These are phyloP conservation scores for Phialophora macrospora DNA, from an alignment of 2,329 filamentous ascomycete species.

Conservation along the genomic window DNA sequence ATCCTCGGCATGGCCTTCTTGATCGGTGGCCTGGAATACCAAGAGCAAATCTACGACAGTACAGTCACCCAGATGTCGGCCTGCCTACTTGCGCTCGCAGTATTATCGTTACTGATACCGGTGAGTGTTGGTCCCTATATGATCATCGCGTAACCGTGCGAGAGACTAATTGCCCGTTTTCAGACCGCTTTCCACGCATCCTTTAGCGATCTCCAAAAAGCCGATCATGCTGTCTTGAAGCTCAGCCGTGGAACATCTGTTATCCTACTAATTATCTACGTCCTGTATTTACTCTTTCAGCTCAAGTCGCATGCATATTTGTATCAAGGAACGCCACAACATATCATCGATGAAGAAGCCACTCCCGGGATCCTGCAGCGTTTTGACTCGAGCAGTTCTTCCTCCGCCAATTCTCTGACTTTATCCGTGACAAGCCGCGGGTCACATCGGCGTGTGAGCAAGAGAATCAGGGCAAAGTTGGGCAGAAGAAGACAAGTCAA, in stretches of 20 bases:
- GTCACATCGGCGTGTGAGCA: constrained; percentile 59
- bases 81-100: constrained; percentile 76
- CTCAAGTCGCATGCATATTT: constrained; percentile 80
- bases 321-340: constrained; percentile 56
- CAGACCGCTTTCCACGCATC: constrained; percentile 74
- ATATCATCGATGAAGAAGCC: constrained; percentile 60
- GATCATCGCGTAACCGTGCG: background rate
- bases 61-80: constrained; percentile 89
- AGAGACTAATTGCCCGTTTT: background rate
- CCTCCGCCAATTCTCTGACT: constrained; percentile 50
- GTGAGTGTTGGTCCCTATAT: constrained; percentile 18
- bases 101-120: constrained; percentile 83
- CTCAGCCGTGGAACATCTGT: constrained; percentile 61
- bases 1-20: constrained; percentile 94
- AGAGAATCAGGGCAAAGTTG: constrained; percentile 47
- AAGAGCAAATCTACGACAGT: constrained; percentile 87
- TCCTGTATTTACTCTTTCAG: constrained; percentile 85
- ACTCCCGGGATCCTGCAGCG: constrained; percentile 63
- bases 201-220: constrained; percentile 47
- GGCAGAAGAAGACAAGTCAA: constrained; percentile 36
- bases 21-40: constrained; percentile 75
- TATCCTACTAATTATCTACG: constrained; percentile 83
- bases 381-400: constrained; percentile 57
- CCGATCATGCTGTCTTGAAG: constrained; percentile 36
- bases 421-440: constrained; percentile 26